phyloP scores from a whole-genome alignment of 2,329 filamentous ascomycete species.

The Nannizziopsis arthrosporioides region DNA sequence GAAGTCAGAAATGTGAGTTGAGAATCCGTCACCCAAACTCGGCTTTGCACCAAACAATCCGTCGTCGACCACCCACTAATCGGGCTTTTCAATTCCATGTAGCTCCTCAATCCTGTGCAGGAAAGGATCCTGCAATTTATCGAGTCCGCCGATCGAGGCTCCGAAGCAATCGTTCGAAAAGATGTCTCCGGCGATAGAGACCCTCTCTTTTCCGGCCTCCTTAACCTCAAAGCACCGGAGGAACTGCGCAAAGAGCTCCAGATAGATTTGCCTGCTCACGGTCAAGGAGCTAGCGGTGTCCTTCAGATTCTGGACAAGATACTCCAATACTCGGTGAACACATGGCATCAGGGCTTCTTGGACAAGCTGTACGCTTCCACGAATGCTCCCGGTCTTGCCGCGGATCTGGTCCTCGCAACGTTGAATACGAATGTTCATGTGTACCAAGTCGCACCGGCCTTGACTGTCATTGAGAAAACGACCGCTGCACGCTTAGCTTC shows the following conservation, averaged over 20 bases:
- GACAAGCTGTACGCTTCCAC: slow-evolving; percentile 92
- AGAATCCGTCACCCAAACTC: background rate
- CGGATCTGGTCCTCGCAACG: slow-evolving; percentile 71
- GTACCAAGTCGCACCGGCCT: slow-evolving; percentile 81
- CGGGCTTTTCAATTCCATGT: background rate
- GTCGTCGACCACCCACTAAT: slow-evolving; percentile 3
- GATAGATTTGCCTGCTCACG: slow-evolving; percentile 43
- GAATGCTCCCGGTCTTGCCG: slow-evolving; percentile 72
- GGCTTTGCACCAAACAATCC: background rate
- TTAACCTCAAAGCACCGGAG: slow-evolving; percentile 51
- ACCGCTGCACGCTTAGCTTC: slow-evolving; percentile 61
- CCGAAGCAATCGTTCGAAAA: slow-evolving; percentile 11
- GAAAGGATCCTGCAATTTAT: slow-evolving; percentile 37
- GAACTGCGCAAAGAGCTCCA: slow-evolving; percentile 45
- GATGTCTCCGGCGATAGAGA: slow-evolving; percentile 52
- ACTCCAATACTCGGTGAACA: slow-evolving; percentile 82
- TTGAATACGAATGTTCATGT: slow-evolving; percentile 94
- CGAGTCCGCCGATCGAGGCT: slow-evolving; percentile 30
- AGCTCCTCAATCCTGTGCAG: slow-evolving; percentile 33
- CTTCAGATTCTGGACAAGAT: slow-evolving; percentile 59
- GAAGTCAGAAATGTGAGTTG: slow-evolving; percentile 34
- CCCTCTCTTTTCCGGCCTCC: slow-evolving; percentile 47
- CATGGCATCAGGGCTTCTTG: slow-evolving; percentile 94
- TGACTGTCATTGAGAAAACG: slow-evolving; percentile 77
- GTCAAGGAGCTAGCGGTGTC: slow-evolving; percentile 59